phyloP scores from a whole-genome alignment of 1,139 yeast genomes.

The Geotrichum citri-aurantii region DNA sequence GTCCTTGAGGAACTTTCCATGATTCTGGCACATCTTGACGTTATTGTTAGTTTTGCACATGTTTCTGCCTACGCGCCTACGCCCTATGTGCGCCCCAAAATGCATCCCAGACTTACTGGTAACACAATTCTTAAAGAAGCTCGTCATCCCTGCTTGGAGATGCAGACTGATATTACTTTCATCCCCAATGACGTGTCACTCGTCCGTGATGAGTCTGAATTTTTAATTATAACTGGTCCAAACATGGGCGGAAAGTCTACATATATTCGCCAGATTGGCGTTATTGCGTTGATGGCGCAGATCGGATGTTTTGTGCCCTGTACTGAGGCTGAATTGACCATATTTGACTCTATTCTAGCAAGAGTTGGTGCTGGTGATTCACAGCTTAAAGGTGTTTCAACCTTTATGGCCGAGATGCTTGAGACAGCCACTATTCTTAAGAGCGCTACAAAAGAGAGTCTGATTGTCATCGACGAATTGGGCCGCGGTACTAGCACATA shows the following conservation, averaged over 20 bases:
- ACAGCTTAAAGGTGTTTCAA: constrained; percentile 90
- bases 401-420: constrained; percentile 97
- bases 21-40: constrained; percentile 71
- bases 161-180: constrained; percentile 79
- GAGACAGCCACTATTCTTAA: constrained; percentile 90
- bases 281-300: constrained; percentile 82
- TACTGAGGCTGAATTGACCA: constrained; percentile 62
- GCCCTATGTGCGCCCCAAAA: constrained; percentile 68
- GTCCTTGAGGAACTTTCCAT: constrained; percentile 64
- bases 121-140: constrained; percentile 59
- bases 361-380: constrained; percentile 99
- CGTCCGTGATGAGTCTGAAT: constrained; percentile 49
- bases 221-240: constrained; percentile 89
- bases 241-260: constrained; percentile 99
- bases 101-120: constrained; percentile 51
- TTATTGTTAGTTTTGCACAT: constrained; percentile 77
- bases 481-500: constrained; percentile 97
- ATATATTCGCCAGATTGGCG: constrained; percentile 87
- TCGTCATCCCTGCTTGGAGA: constrained; percentile 91
- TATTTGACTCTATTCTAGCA: constrained; percentile 87
- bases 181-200: constrained; percentile 79
- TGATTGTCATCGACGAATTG: constrained; percentile 87
- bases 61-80: constrained; percentile 78
- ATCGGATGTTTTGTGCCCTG: constrained; percentile 90
- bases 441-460: constrained; percentile 74